Evolutionary conservation across 2,329 filamentous ascomycete genomes (phyloP).

Genomic region (Falciphora oryzae): DNA sequence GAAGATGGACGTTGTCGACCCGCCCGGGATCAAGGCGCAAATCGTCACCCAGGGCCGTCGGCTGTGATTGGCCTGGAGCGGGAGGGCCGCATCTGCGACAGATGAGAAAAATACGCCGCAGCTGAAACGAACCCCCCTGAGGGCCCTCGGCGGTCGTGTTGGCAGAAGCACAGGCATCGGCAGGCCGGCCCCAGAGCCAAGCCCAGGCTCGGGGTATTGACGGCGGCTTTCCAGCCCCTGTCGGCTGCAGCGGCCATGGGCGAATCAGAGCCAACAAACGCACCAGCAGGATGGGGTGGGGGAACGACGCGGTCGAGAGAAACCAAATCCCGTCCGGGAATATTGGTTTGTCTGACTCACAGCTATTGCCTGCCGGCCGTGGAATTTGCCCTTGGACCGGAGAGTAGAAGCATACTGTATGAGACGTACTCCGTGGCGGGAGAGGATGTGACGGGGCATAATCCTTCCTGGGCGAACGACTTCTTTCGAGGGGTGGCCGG

Average conservation of each 20-base stretch:
- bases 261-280: neutral
- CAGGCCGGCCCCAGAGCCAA: neutral
- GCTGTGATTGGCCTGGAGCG: constrained; percentile 24
- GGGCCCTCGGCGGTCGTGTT: neutral
- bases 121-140: constrained; percentile 24
- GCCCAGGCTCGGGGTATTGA: neutral
- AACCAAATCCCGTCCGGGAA: neutral
- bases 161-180: neutral
- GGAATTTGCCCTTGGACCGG: neutral
- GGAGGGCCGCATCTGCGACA: constrained; percentile 22
- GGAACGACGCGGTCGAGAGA: constrained; percentile 1
- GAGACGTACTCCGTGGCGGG: neutral
- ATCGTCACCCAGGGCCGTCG: neutral
- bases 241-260: neutral
- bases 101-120: constrained; percentile 28
- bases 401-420: neutral
- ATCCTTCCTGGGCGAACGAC: neutral
- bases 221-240: constrained; percentile 4
- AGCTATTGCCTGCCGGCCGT: neutral
- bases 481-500: neutral
- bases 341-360: constrained; percentile 8
- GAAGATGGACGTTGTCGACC: neutral
- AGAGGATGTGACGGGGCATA: neutral
- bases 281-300: constrained; percentile 3
- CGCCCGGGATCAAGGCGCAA: neutral